Conservation (phyloP, 768 basidiomycete genomes). For the Tylopilus sp. region DNA sequence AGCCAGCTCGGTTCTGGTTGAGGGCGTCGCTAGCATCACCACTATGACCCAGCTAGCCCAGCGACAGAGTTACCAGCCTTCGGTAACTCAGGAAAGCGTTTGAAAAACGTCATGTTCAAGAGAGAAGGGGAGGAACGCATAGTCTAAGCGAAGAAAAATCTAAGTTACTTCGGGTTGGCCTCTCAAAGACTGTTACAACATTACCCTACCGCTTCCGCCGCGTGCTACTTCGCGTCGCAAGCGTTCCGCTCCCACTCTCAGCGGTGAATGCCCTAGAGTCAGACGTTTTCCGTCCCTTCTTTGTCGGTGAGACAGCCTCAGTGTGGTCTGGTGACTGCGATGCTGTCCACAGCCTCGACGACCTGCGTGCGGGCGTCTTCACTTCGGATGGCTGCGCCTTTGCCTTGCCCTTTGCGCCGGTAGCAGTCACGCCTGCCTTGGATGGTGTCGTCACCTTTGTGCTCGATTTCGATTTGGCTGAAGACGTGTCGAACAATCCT, state of each 20-base stretch:
- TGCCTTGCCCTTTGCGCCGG: slow-evolving; percentile 13
- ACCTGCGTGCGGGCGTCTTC: slow-evolving; percentile 33
- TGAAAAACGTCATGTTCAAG: neutral
- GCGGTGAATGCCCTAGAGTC: slow-evolving; percentile 9
- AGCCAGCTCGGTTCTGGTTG: too few relatives aligned
- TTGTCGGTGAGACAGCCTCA: slow-evolving; percentile 24
- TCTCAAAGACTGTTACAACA: neutral
- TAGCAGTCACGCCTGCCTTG: neutral
- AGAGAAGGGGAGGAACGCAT: neutral
- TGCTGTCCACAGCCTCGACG: slow-evolving; percentile 37
- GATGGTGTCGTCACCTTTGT: neutral
- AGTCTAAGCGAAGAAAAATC: neutral
- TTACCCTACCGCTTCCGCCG: slow-evolving; percentile 28
- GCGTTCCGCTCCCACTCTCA: slow-evolving; percentile 10
- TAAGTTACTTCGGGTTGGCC: neutral
- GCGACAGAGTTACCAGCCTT: too few relatives aligned
- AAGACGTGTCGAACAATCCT: slow-evolving; percentile 9
- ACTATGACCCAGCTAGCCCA: too few relatives aligned
- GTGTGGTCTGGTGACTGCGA: slow-evolving; percentile 32
- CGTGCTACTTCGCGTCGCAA: slow-evolving; percentile 27
- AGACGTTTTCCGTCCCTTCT: slow-evolving; percentile 21
- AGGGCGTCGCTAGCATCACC: too few relatives aligned
- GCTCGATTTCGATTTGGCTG: slow-evolving; percentile 10
- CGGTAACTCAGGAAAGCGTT: too few relatives aligned
- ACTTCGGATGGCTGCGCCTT: slow-evolving; percentile 18